phyloP scores from a whole-genome alignment of 2,329 filamentous ascomycete species.

The Macrophomina tecta region DNA sequence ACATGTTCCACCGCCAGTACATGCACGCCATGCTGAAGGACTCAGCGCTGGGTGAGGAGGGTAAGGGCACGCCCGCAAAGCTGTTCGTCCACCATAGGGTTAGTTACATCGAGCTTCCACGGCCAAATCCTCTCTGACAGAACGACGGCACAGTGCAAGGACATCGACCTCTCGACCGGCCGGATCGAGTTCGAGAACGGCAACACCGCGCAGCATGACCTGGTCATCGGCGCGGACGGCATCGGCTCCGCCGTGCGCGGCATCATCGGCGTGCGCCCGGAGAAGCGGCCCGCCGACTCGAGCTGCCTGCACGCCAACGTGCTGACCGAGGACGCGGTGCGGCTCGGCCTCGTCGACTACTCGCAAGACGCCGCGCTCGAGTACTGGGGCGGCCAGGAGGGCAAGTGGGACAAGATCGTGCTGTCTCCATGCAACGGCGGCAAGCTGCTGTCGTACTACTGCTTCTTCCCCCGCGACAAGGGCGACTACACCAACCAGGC shows the following conservation, averaged over 20 bases:
- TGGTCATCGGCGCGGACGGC: conserved; percentile 69
- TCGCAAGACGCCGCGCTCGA: conserved; percentile 66
- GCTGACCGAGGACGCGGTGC: conserved; percentile 63
- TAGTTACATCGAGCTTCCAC: not conserved
- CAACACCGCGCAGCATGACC: conserved; percentile 58
- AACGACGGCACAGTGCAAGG: conserved; percentile 45
- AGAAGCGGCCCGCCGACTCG: conserved; percentile 64
- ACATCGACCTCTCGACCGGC: conserved; percentile 59
- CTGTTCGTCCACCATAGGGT: conserved; percentile 65
- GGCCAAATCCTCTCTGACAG: not conserved
- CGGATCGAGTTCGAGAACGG: conserved; percentile 54
- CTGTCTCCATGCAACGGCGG: conserved; percentile 72
- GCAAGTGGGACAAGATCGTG: conserved; percentile 70
- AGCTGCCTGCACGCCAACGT: conserved; percentile 72
- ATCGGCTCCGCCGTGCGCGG: conserved; percentile 69
- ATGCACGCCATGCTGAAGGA: conserved; percentile 73
- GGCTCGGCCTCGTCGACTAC: conserved; percentile 67
- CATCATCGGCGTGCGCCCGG: conserved; percentile 67
- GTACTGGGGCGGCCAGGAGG: conserved; percentile 73
- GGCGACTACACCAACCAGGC: conserved; percentile 58
- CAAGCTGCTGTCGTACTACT: conserved; percentile 71
- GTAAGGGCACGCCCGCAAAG: conserved; percentile 60
- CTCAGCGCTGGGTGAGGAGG: conserved; percentile 58
- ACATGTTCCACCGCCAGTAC: conserved; percentile 73
- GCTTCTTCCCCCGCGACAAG: conserved; percentile 67